Base-by-base conservation (phyloP, 495 filamentous ascomycete species). In the Xylaria flabelliformis region DNA sequence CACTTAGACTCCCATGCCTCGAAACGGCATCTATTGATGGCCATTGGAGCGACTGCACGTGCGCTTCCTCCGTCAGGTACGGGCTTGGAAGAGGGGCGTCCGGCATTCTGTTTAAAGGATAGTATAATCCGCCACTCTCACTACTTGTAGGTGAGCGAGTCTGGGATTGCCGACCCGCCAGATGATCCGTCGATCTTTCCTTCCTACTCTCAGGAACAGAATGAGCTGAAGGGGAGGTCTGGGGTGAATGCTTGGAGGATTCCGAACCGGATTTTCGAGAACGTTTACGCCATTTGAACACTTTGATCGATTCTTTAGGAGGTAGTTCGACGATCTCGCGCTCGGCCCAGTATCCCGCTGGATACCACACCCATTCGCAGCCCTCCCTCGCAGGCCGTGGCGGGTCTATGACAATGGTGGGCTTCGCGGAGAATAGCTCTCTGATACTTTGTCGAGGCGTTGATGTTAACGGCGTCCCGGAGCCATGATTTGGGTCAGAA, bases 291-390 rank as follows among this genome's bases (percentile, higher is more conserved):
- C 83, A 82, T 59, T 73, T 81, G 76, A 80, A 84, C 26, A 76
- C 50, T 61, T 70, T 77, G 58, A 72, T 77, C 61, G 76, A 61
- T 58, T 74, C 79, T 72, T 77, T 81, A 42, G 76, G 66, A 34
- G 78, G 73, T n/a, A 36, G 63, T 48, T 74, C 74, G 21, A 72
- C 71, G 39, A 81, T 74, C 64, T 85, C 79, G 12, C 86, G 81
- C 74, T 88, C 86, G 12, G 86, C 85, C 86, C 85, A 87, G 72
- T 86, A 87, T 8, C 86, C 86, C 48, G 84, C 83, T 1, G 86
- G 85, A 73, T 85, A 87, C 86, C 85, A 88, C 12, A 88, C 85
- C 86, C 83, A 88, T 77, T 88, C 86, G 65, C 77, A 78, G 1
- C 86, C 85, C 10, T 84, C 80, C 63, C 74, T 85, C 59, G 86